Percentiles rank a stretch among this genome's conserved stretches.
These are phyloP conservation scores for Zasmidium angulare DNA, from an alignment of 2,329 filamentous ascomycete species.

Conservation along the genomic window DNA sequence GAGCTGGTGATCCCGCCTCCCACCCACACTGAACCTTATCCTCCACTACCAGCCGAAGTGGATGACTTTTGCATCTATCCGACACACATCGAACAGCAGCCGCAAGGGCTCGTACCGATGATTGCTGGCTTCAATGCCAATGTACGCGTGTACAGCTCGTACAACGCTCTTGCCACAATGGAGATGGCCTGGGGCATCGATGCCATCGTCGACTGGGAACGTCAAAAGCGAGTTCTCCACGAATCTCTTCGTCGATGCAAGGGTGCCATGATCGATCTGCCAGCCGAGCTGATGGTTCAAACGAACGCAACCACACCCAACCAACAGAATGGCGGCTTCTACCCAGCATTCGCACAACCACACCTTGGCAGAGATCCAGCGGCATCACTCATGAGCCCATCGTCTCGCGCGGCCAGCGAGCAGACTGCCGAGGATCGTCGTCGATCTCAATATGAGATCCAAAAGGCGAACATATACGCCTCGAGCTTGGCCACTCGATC, in stretches of 20 bases:
- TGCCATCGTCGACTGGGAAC: constrained; percentile 70
- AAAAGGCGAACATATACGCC: constrained; percentile 86
- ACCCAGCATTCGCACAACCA: constrained; percentile 25
- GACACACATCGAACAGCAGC: constrained; percentile 69
- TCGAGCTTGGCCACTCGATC: constrained; percentile 79
- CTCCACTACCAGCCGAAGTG: constrained; percentile 75
- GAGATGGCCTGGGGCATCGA: constrained; percentile 81
- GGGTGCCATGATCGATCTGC: constrained; percentile 64
- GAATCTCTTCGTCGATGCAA: constrained; percentile 71
- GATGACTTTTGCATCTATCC: constrained; percentile 80
- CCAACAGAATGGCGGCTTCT: constrained; percentile 26
- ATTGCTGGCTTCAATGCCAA: constrained; percentile 80
- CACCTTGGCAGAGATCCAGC: constrained; percentile 27
- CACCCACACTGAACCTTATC: constrained; percentile 73
- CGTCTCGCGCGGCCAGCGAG: constrained; percentile 28
- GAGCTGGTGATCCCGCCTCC: constrained; percentile 75
- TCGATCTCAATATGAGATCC: constrained; percentile 76
- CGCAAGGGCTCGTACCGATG: constrained; percentile 65
- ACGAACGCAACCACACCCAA: constrained; percentile 40
- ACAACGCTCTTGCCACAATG: constrained; percentile 74
- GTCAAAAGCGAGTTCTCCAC: constrained; percentile 72
- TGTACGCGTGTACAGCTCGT: constrained; percentile 75
- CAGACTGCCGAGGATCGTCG: constrained; percentile 42
- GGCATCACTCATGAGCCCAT: constrained; percentile 34
- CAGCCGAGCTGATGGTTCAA: constrained; percentile 65